A percentile compares a stretch with the other conserved stretches of the same genome.
These are phyloP conservation scores for Anisogramma anomala DNA, from an alignment of 2,329 filamentous ascomycete species.

Conservation along the genomic window DNA sequence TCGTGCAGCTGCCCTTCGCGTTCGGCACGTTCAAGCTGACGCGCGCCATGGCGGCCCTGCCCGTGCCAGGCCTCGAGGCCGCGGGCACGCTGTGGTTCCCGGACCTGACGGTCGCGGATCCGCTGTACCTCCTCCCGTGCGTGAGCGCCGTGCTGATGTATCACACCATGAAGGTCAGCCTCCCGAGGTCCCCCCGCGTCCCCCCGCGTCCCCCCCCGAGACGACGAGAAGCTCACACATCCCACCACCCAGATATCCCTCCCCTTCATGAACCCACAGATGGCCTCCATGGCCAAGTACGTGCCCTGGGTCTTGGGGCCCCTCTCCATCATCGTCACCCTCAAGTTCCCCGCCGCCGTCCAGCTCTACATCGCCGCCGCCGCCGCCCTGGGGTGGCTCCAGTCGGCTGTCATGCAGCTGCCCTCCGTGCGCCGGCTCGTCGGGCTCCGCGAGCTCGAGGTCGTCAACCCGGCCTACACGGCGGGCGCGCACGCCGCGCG, in stretches of 20 bases:
- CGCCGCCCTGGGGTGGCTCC: slow-evolving; percentile 26
- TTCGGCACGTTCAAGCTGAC: slow-evolving; percentile 73
- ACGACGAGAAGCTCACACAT: slow-evolving; percentile 4
- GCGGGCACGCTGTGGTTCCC: slow-evolving; percentile 68
- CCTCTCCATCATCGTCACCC: slow-evolving; percentile 32
- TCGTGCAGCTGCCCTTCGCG: slow-evolving; percentile 55
- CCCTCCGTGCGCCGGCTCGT: slow-evolving; percentile 26
- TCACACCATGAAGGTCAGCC: slow-evolving; percentile 44
- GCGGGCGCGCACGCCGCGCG: too few relatives aligned
- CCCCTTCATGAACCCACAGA: slow-evolving; percentile 22
- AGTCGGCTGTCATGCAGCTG: slow-evolving; percentile 34
- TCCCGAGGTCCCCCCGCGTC: background rate
- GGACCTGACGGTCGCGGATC: slow-evolving; percentile 67
- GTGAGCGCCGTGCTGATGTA: slow-evolving; percentile 46
- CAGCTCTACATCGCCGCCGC: slow-evolving; percentile 51
- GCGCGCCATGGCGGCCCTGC: slow-evolving; percentile 61
- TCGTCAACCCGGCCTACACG: background rate
- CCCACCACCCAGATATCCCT: slow-evolving; percentile 20
- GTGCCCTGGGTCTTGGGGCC: slow-evolving; percentile 26
- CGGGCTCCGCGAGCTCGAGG: slow-evolving; percentile 26
- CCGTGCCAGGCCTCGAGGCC: slow-evolving; percentile 64
- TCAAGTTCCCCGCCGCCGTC: slow-evolving; percentile 34
- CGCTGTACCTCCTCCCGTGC: slow-evolving; percentile 62
- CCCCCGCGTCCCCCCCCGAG: background rate
- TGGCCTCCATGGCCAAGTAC: slow-evolving; percentile 22